Evolutionary conservation across 345 rosid genomes (phyloP).

Genomic region (Eucalyptus cloeziana): DNA sequence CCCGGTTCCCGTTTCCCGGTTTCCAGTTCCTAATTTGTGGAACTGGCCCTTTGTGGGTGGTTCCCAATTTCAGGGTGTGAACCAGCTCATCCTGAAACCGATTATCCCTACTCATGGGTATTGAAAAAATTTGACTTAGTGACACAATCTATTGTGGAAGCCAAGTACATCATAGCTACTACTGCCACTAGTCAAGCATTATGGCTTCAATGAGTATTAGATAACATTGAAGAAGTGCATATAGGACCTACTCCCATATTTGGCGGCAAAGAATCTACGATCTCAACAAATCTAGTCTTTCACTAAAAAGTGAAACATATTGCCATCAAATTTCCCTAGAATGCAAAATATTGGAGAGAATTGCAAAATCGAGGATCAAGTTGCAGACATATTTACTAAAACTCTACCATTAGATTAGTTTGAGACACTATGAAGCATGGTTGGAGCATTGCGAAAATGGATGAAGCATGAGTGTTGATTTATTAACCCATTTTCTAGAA

Average conservation of each 20-base stretch:
- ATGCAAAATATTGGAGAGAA: neutral
- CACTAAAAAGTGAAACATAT: neutral
- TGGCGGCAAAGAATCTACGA: too few species aligned
- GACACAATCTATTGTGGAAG: neutral
- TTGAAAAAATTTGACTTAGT: neutral
- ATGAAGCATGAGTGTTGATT: neutral
- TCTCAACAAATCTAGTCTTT: neutral
- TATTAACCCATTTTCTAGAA: neutral
- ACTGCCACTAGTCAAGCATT: neutral
- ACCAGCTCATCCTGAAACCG: rapidly evolving
- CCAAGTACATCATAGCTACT: neutral
- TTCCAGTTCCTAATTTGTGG: too few species aligned
- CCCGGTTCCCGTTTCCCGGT: rapidly evolving
- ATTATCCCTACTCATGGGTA: too few species aligned
- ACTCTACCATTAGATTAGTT: neutral
- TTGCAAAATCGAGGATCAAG: neutral
- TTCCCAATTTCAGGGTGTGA: too few species aligned
- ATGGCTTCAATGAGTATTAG: neutral
- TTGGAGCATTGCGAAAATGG: neutral
- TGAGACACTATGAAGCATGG: neutral
- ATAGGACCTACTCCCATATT: neutral
- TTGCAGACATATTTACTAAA: neutral
- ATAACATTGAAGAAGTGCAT: neutral
- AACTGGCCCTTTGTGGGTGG: too few species aligned
- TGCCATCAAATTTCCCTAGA: too few species aligned